Evolutionary conservation across 805 yeast species (phyloP).

Genomic region (Priceomyces fermenticarens): DNA sequence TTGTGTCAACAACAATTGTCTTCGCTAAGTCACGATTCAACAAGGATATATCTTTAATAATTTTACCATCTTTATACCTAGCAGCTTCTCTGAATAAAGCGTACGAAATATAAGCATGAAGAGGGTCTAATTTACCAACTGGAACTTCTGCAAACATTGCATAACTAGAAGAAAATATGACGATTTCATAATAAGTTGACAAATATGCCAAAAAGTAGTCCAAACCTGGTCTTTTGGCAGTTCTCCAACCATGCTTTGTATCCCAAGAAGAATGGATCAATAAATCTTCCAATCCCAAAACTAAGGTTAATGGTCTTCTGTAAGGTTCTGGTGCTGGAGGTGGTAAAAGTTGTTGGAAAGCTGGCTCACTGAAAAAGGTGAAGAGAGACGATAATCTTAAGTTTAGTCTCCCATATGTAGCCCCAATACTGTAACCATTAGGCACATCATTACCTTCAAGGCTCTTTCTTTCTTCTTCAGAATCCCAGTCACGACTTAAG

Average conservation of each 20-base stretch:
- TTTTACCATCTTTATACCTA: constrained; percentile 81
- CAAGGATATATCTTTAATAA: constrained; percentile 84
- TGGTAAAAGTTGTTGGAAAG: constrained; percentile 87
- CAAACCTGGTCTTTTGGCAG: constrained; percentile 97
- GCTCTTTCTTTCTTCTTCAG: constrained; percentile 56
- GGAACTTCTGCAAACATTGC: constrained; percentile 82
- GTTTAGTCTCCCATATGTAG: constrained; percentile 65
- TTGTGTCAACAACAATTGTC: constrained; percentile 75
- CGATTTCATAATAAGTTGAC: constrained; percentile 94
- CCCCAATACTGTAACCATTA: constrained; percentile 65
- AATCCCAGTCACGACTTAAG: constrained; percentile 83
- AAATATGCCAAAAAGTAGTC: constrained; percentile 94
- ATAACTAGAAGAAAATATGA: constrained; percentile 80
- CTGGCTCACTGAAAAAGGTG: constrained; percentile 88
- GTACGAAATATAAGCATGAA: constrained; percentile 83
- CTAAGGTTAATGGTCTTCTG: constrained; percentile 88
- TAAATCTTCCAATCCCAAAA: constrained; percentile 83
- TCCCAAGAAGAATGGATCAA: constrained; percentile 92
- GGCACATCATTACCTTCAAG: constrained; percentile 52
- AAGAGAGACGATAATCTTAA: constrained; percentile 74
- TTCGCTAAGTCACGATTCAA: constrained; percentile 88
- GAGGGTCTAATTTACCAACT: constrained; percentile 88
- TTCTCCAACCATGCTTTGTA: constrained; percentile 92
- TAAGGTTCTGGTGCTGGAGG: constrained; percentile 90
- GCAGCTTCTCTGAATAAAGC: constrained; percentile 90